Evolutionary conservation across 2,329 filamentous ascomycete genomes (phyloP).

Genomic region (Coniochaeta sp.): DNA sequence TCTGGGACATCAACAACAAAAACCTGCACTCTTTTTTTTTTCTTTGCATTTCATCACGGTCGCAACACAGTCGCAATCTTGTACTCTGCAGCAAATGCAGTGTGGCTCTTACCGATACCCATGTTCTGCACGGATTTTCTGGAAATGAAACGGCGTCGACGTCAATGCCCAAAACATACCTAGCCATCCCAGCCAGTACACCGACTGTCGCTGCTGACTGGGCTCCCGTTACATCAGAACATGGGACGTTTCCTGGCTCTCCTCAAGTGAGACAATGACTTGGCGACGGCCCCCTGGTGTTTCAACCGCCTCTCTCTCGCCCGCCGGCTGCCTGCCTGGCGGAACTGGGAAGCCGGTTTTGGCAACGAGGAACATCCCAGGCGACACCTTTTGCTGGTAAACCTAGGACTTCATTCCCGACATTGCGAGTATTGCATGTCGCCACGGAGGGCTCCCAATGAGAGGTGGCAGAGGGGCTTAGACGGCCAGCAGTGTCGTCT

Average conservation of each 20-base stretch:
- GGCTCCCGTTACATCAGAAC: not conserved
- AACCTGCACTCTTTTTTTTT: not conserved
- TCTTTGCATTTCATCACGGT: not conserved
- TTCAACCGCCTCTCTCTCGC: not conserved
- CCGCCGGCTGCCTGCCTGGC: not conserved
- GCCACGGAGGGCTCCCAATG: not conserved
- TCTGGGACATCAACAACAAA: not conserved
- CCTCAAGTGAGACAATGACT: not conserved
- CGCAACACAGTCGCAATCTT: not conserved
- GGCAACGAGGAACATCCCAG: not conserved
- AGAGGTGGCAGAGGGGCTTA: not conserved
- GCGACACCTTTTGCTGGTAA: not conserved
- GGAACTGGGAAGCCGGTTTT: not conserved
- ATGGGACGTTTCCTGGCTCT: not conserved
- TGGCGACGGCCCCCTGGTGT: not conserved
- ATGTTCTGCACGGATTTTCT: not conserved
- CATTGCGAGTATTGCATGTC: not conserved
- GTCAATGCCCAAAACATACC: not conserved
- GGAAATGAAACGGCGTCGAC: not conserved
- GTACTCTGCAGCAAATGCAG: too few relatives aligned
- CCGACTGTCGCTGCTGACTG: too few relatives aligned
- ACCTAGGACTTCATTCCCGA: not conserved
- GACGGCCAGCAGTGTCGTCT: not conserved
- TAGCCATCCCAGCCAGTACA: too few relatives aligned
- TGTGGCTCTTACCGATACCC: not conserved